A percentile compares a stretch with the other conserved stretches of the same genome.
These are phyloP conservation scores for Dryas octopetala DNA, from an alignment of 306 rosid species.

Conservation along the genomic window DNA sequence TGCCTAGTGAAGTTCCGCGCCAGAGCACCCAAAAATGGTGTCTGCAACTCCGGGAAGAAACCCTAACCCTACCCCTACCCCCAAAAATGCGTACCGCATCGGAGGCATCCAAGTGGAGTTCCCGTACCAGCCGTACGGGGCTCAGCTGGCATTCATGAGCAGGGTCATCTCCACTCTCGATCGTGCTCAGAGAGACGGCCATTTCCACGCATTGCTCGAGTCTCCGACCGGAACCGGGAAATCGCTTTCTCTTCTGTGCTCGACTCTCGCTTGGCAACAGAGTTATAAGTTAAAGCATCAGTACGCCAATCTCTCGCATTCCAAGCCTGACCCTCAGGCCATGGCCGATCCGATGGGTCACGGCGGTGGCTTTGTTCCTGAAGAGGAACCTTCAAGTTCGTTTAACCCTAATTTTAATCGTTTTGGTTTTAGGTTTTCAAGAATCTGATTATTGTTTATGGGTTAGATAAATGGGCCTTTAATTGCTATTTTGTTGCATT, in stretches of 20 bases:
- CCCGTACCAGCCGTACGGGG: constrained; percentile 85
- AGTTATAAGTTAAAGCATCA: constrained; percentile 39
- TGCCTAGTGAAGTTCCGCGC: not conserved
- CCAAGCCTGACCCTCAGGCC: constrained; percentile 57
- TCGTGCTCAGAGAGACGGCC: constrained; percentile 78
- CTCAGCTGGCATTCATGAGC: constrained; percentile 89
- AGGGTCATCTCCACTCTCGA: constrained; percentile 84
- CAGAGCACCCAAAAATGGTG: constrained; percentile 37
- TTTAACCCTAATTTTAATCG: not conserved
- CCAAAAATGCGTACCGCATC: constrained; percentile 66
- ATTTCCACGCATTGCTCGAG: constrained; percentile 89
- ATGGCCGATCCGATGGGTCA: constrained; percentile 56
- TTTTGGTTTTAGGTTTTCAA: not conserved
- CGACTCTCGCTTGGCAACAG: constrained; percentile 91
- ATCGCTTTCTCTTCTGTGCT: constrained; percentile 89
- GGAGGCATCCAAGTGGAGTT: constrained; percentile 84
- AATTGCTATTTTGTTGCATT: not conserved
- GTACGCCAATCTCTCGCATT: constrained; percentile 27
- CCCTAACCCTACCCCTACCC: constrained; percentile 30
- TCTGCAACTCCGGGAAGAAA: constrained; percentile 31
- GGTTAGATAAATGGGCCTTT: not conserved
- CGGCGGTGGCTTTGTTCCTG: constrained; percentile 86
- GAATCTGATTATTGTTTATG: not conserved
- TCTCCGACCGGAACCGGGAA: constrained; percentile 97
- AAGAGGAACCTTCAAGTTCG: constrained; percentile 49